Conservation (phyloP, 2,329 filamentous ascomycete species). For the Paecilomyces sp. region DNA sequence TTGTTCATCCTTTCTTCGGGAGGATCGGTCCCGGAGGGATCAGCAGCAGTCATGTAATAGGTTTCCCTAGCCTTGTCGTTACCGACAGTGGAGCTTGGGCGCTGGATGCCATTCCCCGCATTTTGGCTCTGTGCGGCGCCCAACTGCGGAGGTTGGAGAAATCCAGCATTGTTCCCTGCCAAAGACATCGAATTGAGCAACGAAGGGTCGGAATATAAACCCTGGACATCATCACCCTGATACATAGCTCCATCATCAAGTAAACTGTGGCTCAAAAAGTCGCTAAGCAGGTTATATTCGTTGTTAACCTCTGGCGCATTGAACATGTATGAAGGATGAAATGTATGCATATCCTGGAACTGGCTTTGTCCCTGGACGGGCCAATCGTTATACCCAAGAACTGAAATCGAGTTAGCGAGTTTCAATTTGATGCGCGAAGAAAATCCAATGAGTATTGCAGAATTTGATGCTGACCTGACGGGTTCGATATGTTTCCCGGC, state of each 20-base stretch:
- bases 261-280: conserved; percentile 87
- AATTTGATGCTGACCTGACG: conserved; percentile 49
- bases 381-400: conserved; percentile 79
- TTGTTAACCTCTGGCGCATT: conserved; percentile 88
- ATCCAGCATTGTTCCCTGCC: conserved; percentile 19
- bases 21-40: conserved; percentile 77
- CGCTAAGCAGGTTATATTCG: conserved; percentile 94
- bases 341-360: conserved; percentile 90
- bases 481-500: conserved; percentile 53
- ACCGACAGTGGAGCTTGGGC: conserved; percentile 55
- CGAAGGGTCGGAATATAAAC: conserved; percentile 55
- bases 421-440: conserved; percentile 1
- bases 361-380: conserved; percentile 65
- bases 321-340: conserved; percentile 93
- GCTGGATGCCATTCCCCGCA: conserved; percentile 49
- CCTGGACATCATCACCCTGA: conserved; percentile 57
- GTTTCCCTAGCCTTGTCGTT: conserved; percentile 66
- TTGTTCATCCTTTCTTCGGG: conserved; percentile 95
- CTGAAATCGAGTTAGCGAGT: conserved; percentile 36
- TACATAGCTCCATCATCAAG: conserved; percentile 74
- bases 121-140: conserved; percentile 22
- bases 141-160: conserved; percentile 30
- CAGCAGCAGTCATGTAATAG: conserved; percentile 94
- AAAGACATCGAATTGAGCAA: conserved; percentile 38
- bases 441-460: conserved; percentile 5